Evolutionary conservation across 2,329 filamentous ascomycete genomes (phyloP).

Genomic region (Podosphaera aphanis): DNA sequence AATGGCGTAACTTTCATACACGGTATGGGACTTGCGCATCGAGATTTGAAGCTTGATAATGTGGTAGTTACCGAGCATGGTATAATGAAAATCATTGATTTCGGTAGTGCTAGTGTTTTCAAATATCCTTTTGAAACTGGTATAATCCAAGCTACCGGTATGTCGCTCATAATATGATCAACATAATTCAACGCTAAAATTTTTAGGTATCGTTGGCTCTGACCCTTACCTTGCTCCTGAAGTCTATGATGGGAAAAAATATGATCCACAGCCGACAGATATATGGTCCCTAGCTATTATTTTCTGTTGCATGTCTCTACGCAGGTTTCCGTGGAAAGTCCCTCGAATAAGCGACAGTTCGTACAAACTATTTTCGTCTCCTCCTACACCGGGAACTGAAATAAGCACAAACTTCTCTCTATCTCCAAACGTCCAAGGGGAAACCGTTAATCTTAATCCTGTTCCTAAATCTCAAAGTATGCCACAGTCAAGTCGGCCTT

Average conservation of each 20-base stretch:
- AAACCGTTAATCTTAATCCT: slow-evolving; percentile 7
- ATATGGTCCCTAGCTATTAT: slow-evolving; percentile 98
- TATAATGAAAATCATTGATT: slow-evolving; percentile 99
- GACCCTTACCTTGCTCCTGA: slow-evolving; percentile 94
- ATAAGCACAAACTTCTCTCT: slow-evolving; percentile 10
- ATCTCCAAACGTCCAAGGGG: slow-evolving; percentile 2
- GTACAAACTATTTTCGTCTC: slow-evolving; percentile 74
- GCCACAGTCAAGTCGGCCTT: background rate
- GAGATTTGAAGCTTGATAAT: slow-evolving; percentile 91
- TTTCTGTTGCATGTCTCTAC: slow-evolving; percentile 93
- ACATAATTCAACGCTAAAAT: slow-evolving; percentile 3
- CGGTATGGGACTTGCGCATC: slow-evolving; percentile 80
- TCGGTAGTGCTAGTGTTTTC: slow-evolving; percentile 91
- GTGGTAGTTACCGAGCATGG: slow-evolving; percentile 90
- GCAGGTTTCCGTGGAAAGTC: slow-evolving; percentile 92
- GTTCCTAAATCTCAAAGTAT: background rate
- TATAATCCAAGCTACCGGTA: slow-evolving; percentile 59
- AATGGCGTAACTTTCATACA: slow-evolving; percentile 89
- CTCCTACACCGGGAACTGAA: slow-evolving; percentile 47
- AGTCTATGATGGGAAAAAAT: slow-evolving; percentile 81
- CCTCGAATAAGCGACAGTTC: slow-evolving; percentile 81
- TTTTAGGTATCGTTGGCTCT: slow-evolving; percentile 48
- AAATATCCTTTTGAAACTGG: slow-evolving; percentile 91
- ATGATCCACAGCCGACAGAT: slow-evolving; percentile 82
- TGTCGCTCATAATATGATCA: slow-evolving; percentile 15